Conservation (phyloP, 129 eudicot species). For the Silybum marianum region DNA sequence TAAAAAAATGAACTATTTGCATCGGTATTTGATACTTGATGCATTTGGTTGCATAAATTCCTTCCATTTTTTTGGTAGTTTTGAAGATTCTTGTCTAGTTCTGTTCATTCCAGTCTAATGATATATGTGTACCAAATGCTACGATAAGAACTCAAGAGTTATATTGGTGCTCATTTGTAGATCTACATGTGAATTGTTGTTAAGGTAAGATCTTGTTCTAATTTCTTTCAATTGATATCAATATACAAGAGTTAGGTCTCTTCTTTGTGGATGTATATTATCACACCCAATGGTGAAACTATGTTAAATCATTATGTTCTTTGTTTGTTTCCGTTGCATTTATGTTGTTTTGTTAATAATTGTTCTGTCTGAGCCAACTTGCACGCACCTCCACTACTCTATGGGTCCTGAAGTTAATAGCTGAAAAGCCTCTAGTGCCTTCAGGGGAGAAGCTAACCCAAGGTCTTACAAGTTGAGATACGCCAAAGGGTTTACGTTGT, state of each 20-base stretch:
- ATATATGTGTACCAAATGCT: no score
- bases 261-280: not conserved
- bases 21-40: slow-evolving; percentile 2
- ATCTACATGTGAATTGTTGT: no score
- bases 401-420: not conserved
- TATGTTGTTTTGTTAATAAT: not conserved
- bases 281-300: not conserved
- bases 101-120: no score
- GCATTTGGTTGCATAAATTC: not conserved
- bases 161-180: no score
- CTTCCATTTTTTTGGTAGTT: not conserved
- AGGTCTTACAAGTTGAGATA: not conserved
- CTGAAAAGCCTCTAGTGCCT: no score
- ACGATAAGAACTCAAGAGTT: not conserved
- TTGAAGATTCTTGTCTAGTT: not conserved
- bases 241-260: not conserved
- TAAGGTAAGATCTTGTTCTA: no score
- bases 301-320: not conserved
- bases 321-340: not conserved
- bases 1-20: slow-evolving; percentile 2
- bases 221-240: no score
- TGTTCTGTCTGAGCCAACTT: not conserved
- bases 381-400: no score
- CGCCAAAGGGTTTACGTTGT: not conserved
- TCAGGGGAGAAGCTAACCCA: not conserved